Evolutionary conservation across 2,329 filamentous ascomycete genomes (phyloP).

Genomic region (Ramichloridium luteum): DNA sequence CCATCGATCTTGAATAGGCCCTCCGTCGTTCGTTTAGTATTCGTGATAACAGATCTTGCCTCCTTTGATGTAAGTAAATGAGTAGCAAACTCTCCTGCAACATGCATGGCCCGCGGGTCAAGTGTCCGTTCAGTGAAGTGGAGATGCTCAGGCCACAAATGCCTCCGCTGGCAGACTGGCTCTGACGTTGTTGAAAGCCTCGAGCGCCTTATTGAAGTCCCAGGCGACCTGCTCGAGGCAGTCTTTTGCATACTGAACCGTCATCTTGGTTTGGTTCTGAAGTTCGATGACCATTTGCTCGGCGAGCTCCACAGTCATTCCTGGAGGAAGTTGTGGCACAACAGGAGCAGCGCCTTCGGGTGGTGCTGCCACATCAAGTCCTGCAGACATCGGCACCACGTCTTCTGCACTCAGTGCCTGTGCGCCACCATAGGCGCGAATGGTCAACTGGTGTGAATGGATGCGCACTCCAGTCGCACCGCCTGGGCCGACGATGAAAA

Average conservation of each 20-base stretch:
- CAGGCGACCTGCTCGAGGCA: slow-evolving; percentile 70
- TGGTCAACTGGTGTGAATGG: slow-evolving; percentile 63
- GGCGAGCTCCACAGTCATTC: slow-evolving; percentile 21
- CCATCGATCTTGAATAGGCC: no score
- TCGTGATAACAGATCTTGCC: no score
- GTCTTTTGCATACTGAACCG: slow-evolving; percentile 61
- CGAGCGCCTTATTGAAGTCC: slow-evolving; percentile 64
- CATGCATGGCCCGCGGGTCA: no score
- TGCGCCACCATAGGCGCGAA: slow-evolving; percentile 53
- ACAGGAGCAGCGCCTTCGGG: slow-evolving; percentile 9
- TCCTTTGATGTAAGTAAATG: no score
- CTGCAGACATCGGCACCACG: slow-evolving; percentile 13
- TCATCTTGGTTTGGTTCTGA: slow-evolving; percentile 69
- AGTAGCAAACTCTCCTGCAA: no score
- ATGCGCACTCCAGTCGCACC: slow-evolving; percentile 57
- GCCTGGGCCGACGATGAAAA: slow-evolving; percentile 67
- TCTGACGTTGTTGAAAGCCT: slow-evolving; percentile 64
- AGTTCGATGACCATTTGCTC: slow-evolving; percentile 57
- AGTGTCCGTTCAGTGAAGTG: no score
- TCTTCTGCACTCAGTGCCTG: slow-evolving; percentile 39
- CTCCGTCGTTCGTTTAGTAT: no score
- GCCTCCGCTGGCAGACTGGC: slow-evolving; percentile 36
- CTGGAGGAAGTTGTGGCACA: slow-evolving; percentile 14
- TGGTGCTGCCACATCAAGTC: slow-evolving; percentile 6
- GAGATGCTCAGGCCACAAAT: no score